phyloP scores from a whole-genome alignment of 148 eudicot genomes.

The Pouteria glomerata region DNA sequence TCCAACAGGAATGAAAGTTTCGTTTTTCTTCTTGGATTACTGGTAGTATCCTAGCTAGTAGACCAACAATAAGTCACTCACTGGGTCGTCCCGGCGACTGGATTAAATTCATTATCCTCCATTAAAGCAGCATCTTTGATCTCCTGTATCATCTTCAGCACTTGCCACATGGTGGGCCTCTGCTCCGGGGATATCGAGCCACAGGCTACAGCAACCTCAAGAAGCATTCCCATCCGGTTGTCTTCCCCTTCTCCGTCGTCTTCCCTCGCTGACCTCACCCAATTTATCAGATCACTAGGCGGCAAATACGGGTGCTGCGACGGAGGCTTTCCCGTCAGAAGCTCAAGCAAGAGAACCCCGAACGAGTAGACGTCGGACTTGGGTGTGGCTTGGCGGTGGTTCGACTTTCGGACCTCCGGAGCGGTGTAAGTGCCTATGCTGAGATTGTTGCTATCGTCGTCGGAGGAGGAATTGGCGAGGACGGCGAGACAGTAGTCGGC shows the following conservation, averaged over 20 bases:
- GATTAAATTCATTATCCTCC: no score
- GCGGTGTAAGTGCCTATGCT: not conserved
- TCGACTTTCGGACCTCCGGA: slow-evolving; percentile 1
- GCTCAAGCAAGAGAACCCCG: slow-evolving; percentile 5
- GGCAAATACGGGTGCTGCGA: not conserved
- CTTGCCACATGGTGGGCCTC: slow-evolving; percentile 10
- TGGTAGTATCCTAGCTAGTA: no score
- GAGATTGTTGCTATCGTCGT: no score
- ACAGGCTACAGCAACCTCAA: slow-evolving; percentile 4
- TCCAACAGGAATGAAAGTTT: no score
- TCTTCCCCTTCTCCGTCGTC: not conserved
- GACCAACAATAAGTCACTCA: no score
- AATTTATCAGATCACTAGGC: slow-evolving; percentile 3
- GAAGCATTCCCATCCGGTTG: slow-evolving; percentile 7
- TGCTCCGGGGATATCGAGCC: not conserved
- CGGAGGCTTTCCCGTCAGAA: slow-evolving; percentile 6
- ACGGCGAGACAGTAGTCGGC: slow-evolving; percentile 8
- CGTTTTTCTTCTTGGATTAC: no score
- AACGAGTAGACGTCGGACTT: slow-evolving; percentile 12
- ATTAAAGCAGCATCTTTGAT: not conserved
- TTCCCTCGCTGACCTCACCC: slow-evolving; percentile 11
- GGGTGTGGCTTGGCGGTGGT: not conserved
- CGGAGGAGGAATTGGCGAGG: not conserved
- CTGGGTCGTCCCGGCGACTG: no score
- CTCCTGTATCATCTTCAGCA: slow-evolving; percentile 12